Conservation (phyloP, 2,329 filamentous ascomycete genomes). For the Talaromyces sp. region DNA sequence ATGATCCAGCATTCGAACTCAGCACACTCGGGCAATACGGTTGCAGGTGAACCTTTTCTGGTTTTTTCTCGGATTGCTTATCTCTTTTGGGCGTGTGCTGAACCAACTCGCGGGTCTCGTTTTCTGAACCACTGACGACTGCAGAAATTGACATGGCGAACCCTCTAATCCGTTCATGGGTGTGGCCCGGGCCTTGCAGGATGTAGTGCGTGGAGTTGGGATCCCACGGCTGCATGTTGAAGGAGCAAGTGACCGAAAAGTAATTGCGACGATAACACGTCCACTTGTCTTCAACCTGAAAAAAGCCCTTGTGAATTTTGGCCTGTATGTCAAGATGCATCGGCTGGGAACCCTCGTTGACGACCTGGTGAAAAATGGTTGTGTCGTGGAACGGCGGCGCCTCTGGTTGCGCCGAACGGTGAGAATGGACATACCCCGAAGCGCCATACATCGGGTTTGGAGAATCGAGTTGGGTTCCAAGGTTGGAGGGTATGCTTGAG, state of each 20-base stretch:
- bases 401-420: slow-evolving; percentile 28
- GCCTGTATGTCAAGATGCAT: slow-evolving; percentile 71
- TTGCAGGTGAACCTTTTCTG: slow-evolving; percentile 62
- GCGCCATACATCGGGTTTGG: slow-evolving; percentile 23
- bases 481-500: slow-evolving; percentile 22
- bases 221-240: slow-evolving; percentile 60
- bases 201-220: slow-evolving; percentile 49
- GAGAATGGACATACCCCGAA: slow-evolving; percentile 20
- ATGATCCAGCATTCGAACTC: slow-evolving; percentile 20
- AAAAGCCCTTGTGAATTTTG: slow-evolving; percentile 85
- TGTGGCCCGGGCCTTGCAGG: slow-evolving; percentile 42
- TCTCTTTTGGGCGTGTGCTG: slow-evolving; percentile 90
- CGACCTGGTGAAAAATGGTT: slow-evolving; percentile 26
- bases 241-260: slow-evolving; percentile 79
- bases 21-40: slow-evolving; percentile 57
- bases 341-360: slow-evolving; percentile 27
- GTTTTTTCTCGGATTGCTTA: slow-evolving; percentile 74
- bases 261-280: slow-evolving; percentile 92
- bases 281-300: slow-evolving; percentile 74
- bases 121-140: slow-evolving; percentile 68
- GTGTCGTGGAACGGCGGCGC: slow-evolving; percentile 41
- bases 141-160: slow-evolving; percentile 84
- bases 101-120: slow-evolving; percentile 75
- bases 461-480: slow-evolving; percentile 28
- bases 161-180: slow-evolving; percentile 57